Evolutionary conservation across 768 basidiomycete genomes (phyloP).

Genomic region (Collybiopsis confluens): DNA sequence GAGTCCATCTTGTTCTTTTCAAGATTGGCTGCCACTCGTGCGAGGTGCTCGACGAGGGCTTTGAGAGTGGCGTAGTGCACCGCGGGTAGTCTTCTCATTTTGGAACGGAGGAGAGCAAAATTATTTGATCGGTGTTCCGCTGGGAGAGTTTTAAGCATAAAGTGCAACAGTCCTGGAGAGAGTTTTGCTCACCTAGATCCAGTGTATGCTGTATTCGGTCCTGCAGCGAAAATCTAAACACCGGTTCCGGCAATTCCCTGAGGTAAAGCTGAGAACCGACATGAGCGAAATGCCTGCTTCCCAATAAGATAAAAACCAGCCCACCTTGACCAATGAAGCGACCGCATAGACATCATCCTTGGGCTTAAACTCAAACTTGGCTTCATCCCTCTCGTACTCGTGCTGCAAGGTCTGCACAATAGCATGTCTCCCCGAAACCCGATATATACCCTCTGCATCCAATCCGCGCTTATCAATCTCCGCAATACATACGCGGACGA

Average conservation of each 20-base stretch:
- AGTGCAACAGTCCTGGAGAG: not conserved
- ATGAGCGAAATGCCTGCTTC: constrained; percentile 3
- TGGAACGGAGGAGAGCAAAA: constrained; percentile 77
- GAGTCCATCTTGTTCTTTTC: constrained; percentile 92
- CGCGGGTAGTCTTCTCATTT: constrained; percentile 76
- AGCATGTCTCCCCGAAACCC: constrained; percentile 82
- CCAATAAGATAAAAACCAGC: constrained; percentile 34
- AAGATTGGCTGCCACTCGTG: constrained; percentile 58
- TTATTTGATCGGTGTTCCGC: constrained; percentile 69
- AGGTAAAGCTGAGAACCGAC: constrained; percentile 55
- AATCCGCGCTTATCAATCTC: constrained; percentile 81
- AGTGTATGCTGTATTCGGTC: constrained; percentile 83
- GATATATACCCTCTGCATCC: constrained; percentile 77
- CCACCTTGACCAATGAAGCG: constrained; percentile 79
- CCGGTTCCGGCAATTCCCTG: constrained; percentile 83
- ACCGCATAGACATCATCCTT: constrained; percentile 82
- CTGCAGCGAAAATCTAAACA: constrained; percentile 76
- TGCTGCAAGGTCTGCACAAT: constrained; percentile 83
- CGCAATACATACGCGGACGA: constrained; percentile 73
- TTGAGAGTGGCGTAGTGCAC: constrained; percentile 85
- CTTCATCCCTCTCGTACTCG: constrained; percentile 82
- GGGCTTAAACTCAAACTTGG: constrained; percentile 65
- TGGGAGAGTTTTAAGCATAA: constrained; percentile 22
- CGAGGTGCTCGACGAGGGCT: constrained; percentile 77
- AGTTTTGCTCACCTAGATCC: constrained; percentile 56